phyloP scores from a whole-genome alignment of 148 eudicot species.

The Talinum fruticosum region DNA sequence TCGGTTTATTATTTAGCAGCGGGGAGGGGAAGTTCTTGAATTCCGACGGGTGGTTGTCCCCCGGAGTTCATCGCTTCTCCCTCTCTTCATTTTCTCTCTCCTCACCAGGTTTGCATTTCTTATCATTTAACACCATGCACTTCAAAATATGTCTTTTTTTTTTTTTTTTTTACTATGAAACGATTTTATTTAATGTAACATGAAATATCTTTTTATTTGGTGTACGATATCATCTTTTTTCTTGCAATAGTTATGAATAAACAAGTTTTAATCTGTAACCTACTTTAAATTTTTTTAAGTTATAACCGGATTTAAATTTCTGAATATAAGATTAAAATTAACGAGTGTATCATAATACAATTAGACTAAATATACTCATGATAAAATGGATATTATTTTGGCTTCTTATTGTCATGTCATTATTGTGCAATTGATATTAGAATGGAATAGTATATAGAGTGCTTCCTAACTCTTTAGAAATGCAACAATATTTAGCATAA shows the following conservation, averaged over 20 bases:
- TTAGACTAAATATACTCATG: too few species aligned
- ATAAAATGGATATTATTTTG: not conserved
- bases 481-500: too few species aligned
- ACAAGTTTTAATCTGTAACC: too few species aligned
- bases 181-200: too few species aligned
- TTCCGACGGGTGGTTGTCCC: not conserved
- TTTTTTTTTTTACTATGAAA: too few species aligned
- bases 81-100: constrained; percentile 2
- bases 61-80: constrained; percentile 22
- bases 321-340: too few species aligned
- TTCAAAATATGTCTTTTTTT: too few species aligned
- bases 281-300: too few species aligned
- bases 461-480: not conserved
- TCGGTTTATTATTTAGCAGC: not conserved
- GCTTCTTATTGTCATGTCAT: not conserved
- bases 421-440: not conserved
- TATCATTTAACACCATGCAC: not conserved
- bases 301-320: too few species aligned
- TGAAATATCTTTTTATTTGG: too few species aligned
- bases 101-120: constrained; percentile 17
- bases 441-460: not conserved
- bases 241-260: too few species aligned
- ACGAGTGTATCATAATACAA: not conserved
- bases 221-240: too few species aligned
- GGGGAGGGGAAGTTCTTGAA: constrained; percentile 26